These are phyloP conservation scores for Apiospora hydei DNA, from an alignment of 2,329 filamentous ascomycete species.

Conservation along the genomic window DNA sequence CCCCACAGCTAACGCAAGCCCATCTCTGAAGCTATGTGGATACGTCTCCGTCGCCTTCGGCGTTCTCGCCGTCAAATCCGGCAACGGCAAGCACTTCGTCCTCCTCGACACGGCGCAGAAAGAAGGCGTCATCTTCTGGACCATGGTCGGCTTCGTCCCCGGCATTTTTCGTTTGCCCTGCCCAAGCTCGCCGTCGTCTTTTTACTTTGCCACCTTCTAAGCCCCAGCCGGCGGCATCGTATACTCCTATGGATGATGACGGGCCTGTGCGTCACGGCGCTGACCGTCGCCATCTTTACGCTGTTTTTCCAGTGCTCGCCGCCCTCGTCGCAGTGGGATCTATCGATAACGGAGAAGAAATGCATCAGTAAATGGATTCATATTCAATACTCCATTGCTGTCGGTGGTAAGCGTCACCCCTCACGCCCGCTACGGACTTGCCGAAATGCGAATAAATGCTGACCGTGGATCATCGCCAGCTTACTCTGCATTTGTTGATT, in stretches of 20 bases:
- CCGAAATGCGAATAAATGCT: background rate
- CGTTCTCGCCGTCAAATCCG: conserved; percentile 37
- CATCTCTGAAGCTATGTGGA: conserved; percentile 32
- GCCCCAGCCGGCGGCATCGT: conserved; percentile 33
- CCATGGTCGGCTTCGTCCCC: conserved; percentile 37
- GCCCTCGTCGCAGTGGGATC: background rate
- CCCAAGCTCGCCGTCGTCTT: conserved; percentile 40
- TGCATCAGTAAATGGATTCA: background rate
- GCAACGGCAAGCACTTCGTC: conserved; percentile 41
- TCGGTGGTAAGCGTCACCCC: background rate
- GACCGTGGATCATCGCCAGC: background rate
- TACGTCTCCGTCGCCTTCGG: conserved; percentile 37
- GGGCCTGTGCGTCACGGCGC: background rate
- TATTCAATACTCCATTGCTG: background rate
- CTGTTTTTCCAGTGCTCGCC: background rate
- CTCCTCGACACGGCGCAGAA: conserved; percentile 33
- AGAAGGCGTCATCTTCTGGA: conserved; percentile 34
- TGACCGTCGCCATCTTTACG: background rate
- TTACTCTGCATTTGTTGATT: background rate
- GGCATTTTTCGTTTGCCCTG: conserved; percentile 39
- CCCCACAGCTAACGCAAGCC: background rate
- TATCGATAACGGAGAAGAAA: background rate
- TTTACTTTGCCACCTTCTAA: conserved; percentile 37
- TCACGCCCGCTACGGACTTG: too few species aligned
- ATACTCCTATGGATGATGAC: background rate